phyloP scores from a whole-genome alignment of 176 grass and related monocot species.

The Pharus latifolius region DNA sequence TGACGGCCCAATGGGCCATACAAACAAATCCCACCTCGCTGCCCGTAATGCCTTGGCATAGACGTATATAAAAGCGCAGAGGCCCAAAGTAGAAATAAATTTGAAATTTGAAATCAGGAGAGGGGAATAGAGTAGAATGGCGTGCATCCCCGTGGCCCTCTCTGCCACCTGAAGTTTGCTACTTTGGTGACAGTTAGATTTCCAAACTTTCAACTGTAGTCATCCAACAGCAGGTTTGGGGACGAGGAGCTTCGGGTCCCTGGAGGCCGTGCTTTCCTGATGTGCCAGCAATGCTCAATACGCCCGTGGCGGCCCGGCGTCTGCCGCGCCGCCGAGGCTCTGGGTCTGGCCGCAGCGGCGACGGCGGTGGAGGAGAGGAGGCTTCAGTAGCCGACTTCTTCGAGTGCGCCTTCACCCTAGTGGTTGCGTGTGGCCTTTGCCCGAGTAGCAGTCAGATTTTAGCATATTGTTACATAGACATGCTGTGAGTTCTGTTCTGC shows the following conservation, averaged over 20 bases:
- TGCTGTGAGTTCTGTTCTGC: too few species aligned
- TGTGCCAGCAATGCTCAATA: conserved; percentile 27
- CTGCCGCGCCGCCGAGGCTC: conserved; percentile 12
- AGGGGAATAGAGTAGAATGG: too few species aligned
- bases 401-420: conserved; percentile 53
- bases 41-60: too few species aligned
- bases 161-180: too few species aligned
- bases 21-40: not conserved
- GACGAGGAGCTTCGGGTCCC: conserved; percentile 29
- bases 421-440: too few species aligned
- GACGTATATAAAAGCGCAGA: too few species aligned
- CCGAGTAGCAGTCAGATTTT: too few species aligned
- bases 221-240: conserved; percentile 27
- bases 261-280: conserved; percentile 49
- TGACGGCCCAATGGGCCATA: too few species aligned
- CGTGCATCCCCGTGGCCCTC: not conserved
- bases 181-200: too few species aligned
- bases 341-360: not conserved
- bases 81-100: too few species aligned
- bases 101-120: too few species aligned
- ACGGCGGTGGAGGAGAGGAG: not conserved
- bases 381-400: conserved; percentile 64
- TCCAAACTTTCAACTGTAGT: not conserved
- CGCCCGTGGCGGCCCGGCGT: conserved; percentile 25
- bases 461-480: too few species aligned